A percentile compares a stretch with the other conserved stretches of the same genome.
Evolutionary conservation across 2,329 filamentous ascomycete genomes (phyloP).

Genomic region (Penicillium oxalicum): DNA sequence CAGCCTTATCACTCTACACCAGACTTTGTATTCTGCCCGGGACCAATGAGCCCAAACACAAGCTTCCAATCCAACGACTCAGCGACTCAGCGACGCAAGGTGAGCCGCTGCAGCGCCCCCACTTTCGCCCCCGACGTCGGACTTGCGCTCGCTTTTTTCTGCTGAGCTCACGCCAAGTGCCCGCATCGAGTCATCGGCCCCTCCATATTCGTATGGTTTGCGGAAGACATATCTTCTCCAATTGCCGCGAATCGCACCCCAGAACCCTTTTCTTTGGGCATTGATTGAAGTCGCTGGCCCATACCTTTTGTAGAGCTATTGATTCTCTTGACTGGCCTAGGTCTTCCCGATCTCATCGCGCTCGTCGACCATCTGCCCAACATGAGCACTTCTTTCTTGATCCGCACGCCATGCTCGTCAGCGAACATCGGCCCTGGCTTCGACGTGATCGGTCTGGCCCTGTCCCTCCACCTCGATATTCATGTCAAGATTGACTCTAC

Average conservation of each 20-base stretch:
- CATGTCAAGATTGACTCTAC: slow-evolving; percentile 69
- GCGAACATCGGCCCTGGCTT: slow-evolving; percentile 97
- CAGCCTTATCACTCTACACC: too few species aligned
- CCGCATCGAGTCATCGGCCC: slow-evolving; percentile 18
- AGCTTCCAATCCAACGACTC: too few species aligned
- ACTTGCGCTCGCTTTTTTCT: slow-evolving; percentile 9
- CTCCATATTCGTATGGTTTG: background rate
- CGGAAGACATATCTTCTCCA: too few species aligned
- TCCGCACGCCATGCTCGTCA: slow-evolving; percentile 85
- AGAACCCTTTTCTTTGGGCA: background rate
- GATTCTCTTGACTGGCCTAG: too few species aligned
- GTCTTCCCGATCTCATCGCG: too few species aligned
- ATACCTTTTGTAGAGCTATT: too few species aligned
- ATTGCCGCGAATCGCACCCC: background rate
- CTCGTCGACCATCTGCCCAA: background rate
- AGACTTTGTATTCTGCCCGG: too few species aligned
- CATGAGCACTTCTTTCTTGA: slow-evolving; percentile 50
- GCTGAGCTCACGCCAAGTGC: slow-evolving; percentile 16
- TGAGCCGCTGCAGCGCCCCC: slow-evolving; percentile 6
- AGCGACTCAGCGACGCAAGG: too few species aligned
- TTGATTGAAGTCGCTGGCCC: too few species aligned
- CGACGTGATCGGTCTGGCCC: slow-evolving; percentile 88
- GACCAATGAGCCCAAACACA: too few species aligned
- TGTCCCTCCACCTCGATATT: slow-evolving; percentile 90
- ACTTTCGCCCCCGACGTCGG: slow-evolving; percentile 18